phyloP scores from a whole-genome alignment of 208 protist genomes.

The Wallacemonas rigidus region DNA sequence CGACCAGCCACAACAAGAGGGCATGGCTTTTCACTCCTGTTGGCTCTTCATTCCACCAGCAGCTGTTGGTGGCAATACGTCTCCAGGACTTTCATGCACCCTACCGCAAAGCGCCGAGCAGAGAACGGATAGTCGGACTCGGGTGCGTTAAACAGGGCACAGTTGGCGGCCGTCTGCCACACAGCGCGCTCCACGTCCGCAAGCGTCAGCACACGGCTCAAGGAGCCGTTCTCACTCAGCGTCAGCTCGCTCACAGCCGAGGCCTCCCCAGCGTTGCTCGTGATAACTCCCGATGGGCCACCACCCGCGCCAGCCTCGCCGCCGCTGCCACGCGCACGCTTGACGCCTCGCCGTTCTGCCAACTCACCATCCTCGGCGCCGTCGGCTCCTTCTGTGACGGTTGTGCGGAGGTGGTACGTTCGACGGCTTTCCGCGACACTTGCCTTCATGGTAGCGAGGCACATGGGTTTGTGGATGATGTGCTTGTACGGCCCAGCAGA shows the following conservation, averaged over 20 bases:
- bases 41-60: not conserved
- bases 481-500: slow-evolving; percentile 61
- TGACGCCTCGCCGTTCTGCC: slow-evolving; percentile 14
- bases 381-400: not conserved
- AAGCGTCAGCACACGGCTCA: slow-evolving; percentile 43
- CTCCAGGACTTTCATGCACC: slow-evolving; percentile 57
- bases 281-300: slow-evolving; percentile 3
- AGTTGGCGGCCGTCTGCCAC: slow-evolving; percentile 85
- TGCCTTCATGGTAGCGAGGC: slow-evolving; percentile 53
- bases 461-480: slow-evolving; percentile 57
- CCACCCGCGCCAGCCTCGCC: not conserved
- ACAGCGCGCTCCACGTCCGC: slow-evolving; percentile 72
- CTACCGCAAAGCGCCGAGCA: slow-evolving; percentile 55
- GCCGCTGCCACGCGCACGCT: slow-evolving; percentile 5
- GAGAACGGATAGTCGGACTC: slow-evolving; percentile 74
- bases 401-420: slow-evolving; percentile 41
- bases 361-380: not conserved
- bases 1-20: no score
- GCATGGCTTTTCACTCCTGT: no score
- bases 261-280: slow-evolving; percentile 8
- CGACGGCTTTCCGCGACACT: slow-evolving; percentile 58
- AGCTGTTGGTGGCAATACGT: slow-evolving; percentile 73
- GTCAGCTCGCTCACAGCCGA: slow-evolving; percentile 7
- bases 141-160: slow-evolving; percentile 82
- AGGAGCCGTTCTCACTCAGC: slow-evolving; percentile 19